Evolutionary conservation across 495 filamentous ascomycete species (phyloP).

Genomic region (Penicillium parvum): DNA sequence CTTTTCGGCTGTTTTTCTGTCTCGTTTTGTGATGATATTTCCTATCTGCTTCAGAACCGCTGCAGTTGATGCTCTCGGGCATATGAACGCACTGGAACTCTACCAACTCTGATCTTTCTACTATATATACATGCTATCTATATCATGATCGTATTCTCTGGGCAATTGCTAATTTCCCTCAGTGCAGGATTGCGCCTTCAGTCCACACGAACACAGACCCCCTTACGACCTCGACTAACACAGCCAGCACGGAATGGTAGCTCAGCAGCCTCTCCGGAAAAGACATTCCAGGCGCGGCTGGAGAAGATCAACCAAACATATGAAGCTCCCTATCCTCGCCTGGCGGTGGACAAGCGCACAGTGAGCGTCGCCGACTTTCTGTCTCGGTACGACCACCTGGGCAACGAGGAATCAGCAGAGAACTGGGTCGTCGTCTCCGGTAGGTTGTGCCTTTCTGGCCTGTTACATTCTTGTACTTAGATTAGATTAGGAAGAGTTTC

Average conservation of each 20-base stretch:
- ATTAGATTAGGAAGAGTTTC: constrained; percentile 60
- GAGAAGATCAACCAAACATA: constrained; percentile 43
- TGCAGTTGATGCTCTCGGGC: constrained; percentile 75
- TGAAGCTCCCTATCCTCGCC: constrained; percentile 50
- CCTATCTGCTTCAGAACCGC: constrained; percentile 70
- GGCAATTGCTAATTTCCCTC: constrained; percentile 20
- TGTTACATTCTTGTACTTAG: constrained; percentile 41
- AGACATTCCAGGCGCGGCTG: constrained; percentile 45
- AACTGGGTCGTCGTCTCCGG: constrained; percentile 41
- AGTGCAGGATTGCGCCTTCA: constrained; percentile 26
- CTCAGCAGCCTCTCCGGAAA: constrained; percentile 31
- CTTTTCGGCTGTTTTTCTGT: constrained; percentile 2
- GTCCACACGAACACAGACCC: constrained; percentile 4
- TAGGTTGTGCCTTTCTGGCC: constrained; percentile 35
- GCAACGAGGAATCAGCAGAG: constrained; percentile 44
- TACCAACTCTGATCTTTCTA: constrained; percentile 18
- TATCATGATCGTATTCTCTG: constrained; percentile 3
- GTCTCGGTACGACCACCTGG: constrained; percentile 34
- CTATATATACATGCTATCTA: constrained; percentile 8
- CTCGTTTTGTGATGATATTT: constrained; percentile 49
- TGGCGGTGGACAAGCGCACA: constrained; percentile 25
- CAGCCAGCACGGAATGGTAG: constrained; percentile 21
- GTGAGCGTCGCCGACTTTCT: constrained; percentile 38
- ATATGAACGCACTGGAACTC: constrained; percentile 38
- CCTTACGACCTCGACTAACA: constrained; percentile 18